Evolutionary conservation across 768 basidiomycete genomes (phyloP).

Genomic region (Mrakia frigida): DNA sequence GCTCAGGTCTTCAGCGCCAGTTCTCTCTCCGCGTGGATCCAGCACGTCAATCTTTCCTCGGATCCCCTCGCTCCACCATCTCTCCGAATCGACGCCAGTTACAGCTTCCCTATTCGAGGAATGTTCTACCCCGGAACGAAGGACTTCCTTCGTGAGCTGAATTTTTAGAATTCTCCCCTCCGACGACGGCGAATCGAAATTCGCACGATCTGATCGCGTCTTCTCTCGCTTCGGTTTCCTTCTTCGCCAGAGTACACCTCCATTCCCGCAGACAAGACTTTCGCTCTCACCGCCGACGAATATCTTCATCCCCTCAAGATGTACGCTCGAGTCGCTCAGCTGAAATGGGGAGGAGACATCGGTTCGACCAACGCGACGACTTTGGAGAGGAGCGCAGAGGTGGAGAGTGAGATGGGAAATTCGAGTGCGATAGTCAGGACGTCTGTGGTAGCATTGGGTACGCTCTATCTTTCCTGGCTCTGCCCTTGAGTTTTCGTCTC

Average conservation of each 20-base stretch:
- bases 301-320: conserved; percentile 7
- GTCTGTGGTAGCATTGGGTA: too few species aligned
- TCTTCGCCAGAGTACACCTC: conserved; percentile 3
- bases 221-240: neutral
- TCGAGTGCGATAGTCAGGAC: too few species aligned
- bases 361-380: neutral
- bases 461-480: too few species aligned
- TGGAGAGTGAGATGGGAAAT: too few species aligned
- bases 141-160: neutral
- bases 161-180: neutral
- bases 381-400: too few species aligned
- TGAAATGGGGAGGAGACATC: neutral
- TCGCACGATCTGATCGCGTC: too few species aligned
- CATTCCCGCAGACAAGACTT: neutral
- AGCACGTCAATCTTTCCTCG: neutral
- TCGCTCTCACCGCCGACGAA: neutral
- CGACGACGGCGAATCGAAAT: neutral
- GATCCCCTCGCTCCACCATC: neutral
- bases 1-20: neutral
- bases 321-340: conserved; percentile 3
- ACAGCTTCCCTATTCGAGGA: neutral
- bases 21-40: neutral
- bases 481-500: too few species aligned
- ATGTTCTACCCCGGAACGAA: neutral
- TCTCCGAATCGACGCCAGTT: neutral